Evolutionary conservation across 1,139 yeast species (phyloP), one percentile per base, ranked within the genome.

Genomic region (Geotrichum carabidarum): DNA sequence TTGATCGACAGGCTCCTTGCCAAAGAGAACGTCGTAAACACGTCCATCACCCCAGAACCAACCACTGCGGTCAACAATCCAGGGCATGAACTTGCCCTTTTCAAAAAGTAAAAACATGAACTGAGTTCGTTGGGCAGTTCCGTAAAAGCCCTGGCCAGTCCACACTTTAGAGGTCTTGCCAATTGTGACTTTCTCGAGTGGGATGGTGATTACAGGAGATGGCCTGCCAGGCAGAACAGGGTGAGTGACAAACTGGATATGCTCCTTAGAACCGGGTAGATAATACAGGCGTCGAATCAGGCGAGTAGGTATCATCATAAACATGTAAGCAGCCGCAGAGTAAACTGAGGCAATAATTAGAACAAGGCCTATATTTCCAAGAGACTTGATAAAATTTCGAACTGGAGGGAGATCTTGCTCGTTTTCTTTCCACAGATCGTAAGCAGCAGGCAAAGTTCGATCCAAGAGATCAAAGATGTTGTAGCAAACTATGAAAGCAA

Each of bases 1-100:
- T 57, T 79, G 86, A 18, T 83, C 85, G 22, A 87, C 67, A 0
- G 87, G 71, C 66, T 87, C 95, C 63, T 86, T 84, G 35, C 95
- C 94, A 64, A 88, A 85, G 32, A 88, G 65, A 55, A 81, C 80
- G 69, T 88, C 96, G 70, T 84, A 85, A 1, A 88, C 86, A 57
- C 95, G 76, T 7, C 95, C 96, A 68, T 88, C 95, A 36, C 93
- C 89, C 95, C 95, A 88, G 71, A 86, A 88, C 76, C 82, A 86
- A 15, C 95, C 95, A 64, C 82, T 84, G 60, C 96, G 76, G 67
- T 88, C 95, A 22, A 87, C 84, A 17, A 86, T 74, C 90, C 93
- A 87, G 48, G 85, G 88, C 50, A 79, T 74, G 56, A 75, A 74
- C 48, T 68, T 70, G 17, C 79, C 78, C 51, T 74, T 72, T 64